These are phyloP conservation scores for Dioscorea zingiberensis DNA, from an alignment of 106 monocot genomes.

Conservation along the genomic window DNA sequence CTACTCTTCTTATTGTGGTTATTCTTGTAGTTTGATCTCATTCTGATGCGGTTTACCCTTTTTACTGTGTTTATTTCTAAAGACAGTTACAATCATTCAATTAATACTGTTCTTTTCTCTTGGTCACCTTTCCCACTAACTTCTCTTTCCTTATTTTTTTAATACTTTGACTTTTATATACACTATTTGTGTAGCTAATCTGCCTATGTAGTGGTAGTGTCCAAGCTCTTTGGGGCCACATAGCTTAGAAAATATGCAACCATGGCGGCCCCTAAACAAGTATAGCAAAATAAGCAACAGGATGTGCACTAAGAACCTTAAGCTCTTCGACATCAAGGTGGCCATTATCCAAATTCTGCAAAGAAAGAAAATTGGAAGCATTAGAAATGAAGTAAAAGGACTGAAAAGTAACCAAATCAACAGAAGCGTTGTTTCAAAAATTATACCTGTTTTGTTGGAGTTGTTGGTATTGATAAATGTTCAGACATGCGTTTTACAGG, in stretches of 20 bases:
- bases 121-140: too few relatives aligned
- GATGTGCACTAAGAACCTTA: slow-evolving; percentile 28
- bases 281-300: background rate
- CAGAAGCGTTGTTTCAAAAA: background rate
- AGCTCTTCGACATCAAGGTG: slow-evolving; percentile 26
- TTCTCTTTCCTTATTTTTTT: too few relatives aligned
- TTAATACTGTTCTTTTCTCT: too few relatives aligned
- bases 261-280: background rate
- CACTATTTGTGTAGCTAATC: too few relatives aligned
- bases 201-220: too few relatives aligned
- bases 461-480: slow-evolving; percentile 30
- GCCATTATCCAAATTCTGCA: slow-evolving; percentile 58
- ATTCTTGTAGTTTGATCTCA: too few relatives aligned
- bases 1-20: too few relatives aligned
- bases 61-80: too few relatives aligned
- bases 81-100: too few relatives aligned
- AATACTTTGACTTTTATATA: too few relatives aligned
- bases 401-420: slow-evolving; percentile 1
- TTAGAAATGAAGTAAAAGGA: slow-evolving; percentile 6
- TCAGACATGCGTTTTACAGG: slow-evolving; percentile 49
- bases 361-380: slow-evolving; percentile 2
- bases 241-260: background rate
- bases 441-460: slow-evolving; percentile 51
- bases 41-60: too few relatives aligned
- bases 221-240: too few relatives aligned